Evolutionary conservation across 2,329 filamentous ascomycete genomes (phyloP).

Genomic region (Cryphonectria nitschkei): DNA sequence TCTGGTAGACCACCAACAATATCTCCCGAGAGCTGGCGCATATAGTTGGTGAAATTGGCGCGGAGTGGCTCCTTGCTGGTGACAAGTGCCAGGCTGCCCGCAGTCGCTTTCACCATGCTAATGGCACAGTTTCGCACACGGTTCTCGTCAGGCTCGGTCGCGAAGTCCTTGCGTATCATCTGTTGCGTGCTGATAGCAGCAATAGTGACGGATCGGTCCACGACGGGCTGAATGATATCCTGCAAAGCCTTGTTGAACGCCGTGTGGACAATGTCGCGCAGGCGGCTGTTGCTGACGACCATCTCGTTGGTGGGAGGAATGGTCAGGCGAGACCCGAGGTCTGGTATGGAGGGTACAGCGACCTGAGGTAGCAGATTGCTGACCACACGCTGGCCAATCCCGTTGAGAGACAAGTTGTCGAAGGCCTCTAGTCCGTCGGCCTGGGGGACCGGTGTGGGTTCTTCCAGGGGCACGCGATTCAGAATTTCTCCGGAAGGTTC

Average conservation of each 20-base stretch:
- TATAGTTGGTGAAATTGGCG: slow-evolving; percentile 97
- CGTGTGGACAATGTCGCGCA: slow-evolving; percentile 77
- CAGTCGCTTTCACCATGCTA: slow-evolving; percentile 92
- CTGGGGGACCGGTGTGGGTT: slow-evolving; percentile 61
- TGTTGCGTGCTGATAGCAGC: slow-evolving; percentile 95
- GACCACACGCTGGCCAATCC: slow-evolving; percentile 68
- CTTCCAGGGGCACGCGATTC: slow-evolving; percentile 69
- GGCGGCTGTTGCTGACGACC: slow-evolving; percentile 70
- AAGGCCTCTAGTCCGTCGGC: slow-evolving; percentile 78
- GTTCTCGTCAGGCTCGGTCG: slow-evolving; percentile 87
- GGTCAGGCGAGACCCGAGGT: slow-evolving; percentile 76
- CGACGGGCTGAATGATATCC: slow-evolving; percentile 96
- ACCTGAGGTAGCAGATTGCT: slow-evolving; percentile 77
- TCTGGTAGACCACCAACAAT: slow-evolving; percentile 86
- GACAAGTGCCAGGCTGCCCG: slow-evolving; percentile 92
- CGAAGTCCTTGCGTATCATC: slow-evolving; percentile 95
- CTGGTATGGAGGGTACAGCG: slow-evolving; percentile 80
- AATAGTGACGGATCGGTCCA: slow-evolving; percentile 96
- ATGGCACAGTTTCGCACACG: slow-evolving; percentile 84
- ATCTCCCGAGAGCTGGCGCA: slow-evolving; percentile 70
- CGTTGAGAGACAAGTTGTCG: slow-evolving; percentile 79
- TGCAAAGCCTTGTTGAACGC: slow-evolving; percentile 89
- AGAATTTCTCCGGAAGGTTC: slow-evolving; percentile 86
- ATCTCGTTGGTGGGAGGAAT: slow-evolving; percentile 82
- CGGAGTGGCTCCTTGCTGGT: slow-evolving; percentile 96